Evolutionary conservation across 2,329 filamentous ascomycete species (phyloP).

Genomic region (Pseudogymnoascus sp.): DNA sequence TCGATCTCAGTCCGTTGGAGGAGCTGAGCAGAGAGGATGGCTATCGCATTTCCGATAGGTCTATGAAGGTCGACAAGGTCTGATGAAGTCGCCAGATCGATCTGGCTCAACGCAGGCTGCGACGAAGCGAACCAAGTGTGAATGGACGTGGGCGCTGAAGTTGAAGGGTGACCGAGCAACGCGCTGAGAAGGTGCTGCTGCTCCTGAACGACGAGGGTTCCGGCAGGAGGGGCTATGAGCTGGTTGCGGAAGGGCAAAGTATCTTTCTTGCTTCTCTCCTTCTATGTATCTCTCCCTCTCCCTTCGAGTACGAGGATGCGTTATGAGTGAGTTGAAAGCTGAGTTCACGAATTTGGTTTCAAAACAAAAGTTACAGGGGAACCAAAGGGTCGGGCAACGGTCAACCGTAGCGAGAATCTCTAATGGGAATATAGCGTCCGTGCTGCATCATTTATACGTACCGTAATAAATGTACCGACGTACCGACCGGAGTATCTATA

Average conservation of each 20-base stretch:
- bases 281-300: constrained; percentile 1
- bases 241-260: neutral
- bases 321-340: neutral
- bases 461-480: neutral
- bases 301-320: constrained; percentile 5
- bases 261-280: neutral
- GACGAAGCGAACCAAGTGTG: neutral
- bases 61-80: neutral
- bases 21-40: constrained; percentile 9
- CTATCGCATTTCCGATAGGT: constrained; percentile 12
- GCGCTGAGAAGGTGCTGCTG: constrained; percentile 1
- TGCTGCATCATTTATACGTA: neutral
- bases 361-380: constrained; percentile 11
- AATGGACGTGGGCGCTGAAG: constrained; percentile 1
- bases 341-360: constrained; percentile 7
- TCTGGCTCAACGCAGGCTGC: constrained; percentile 6
- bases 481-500: neutral
- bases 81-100: neutral
- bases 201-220: neutral
- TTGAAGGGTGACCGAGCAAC: neutral
- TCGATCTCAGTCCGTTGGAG: constrained; percentile 12
- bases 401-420: constrained; percentile 8
- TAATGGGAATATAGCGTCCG: constrained; percentile 1
- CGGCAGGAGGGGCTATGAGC: neutral
- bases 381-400: constrained; percentile 8